These are phyloP conservation scores for Pseudonitzschia delicatissima DNA, from an alignment of 108 stramenopile species.

Conservation along the genomic window DNA sequence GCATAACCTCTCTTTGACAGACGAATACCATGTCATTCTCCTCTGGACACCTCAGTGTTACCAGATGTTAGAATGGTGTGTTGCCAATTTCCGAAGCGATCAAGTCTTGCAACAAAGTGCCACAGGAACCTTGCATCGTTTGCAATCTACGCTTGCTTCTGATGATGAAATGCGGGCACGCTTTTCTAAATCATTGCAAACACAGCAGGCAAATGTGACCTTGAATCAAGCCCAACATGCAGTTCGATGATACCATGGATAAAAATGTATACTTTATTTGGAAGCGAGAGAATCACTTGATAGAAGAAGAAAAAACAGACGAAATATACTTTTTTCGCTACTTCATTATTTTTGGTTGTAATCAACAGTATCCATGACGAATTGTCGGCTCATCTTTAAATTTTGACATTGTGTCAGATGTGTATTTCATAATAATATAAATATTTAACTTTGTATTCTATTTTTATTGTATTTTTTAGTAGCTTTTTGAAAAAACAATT, in stretches of 20 bases:
- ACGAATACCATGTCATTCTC: conserved; percentile 69
- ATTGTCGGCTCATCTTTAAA: too few species aligned
- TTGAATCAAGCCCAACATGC: conserved; percentile 37
- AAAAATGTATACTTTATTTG: too few species aligned
- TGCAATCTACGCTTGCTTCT: conserved; percentile 43
- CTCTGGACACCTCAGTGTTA: conserved; percentile 84
- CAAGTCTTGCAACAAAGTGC: conserved; percentile 85
- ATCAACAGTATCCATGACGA: too few species aligned
- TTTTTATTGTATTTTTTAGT: background rate
- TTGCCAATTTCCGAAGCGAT: conserved; percentile 79
- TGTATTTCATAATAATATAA: too few species aligned
- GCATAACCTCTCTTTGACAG: conserved; percentile 85
- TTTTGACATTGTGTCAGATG: too few species aligned
- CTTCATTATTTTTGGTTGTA: background rate
- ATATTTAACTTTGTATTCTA: background rate
- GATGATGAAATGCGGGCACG: conserved; percentile 34
- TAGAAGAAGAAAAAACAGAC: too few species aligned
- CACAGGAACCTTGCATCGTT: conserved; percentile 71
- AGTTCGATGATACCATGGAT: conserved; percentile 18
- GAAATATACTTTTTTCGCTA: background rate
- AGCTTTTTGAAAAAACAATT: background rate
- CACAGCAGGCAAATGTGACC: conserved; percentile 37
- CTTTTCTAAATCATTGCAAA: conserved; percentile 32
- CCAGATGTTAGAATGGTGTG: conserved; percentile 85
- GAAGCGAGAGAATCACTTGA: too few species aligned